A percentile compares a stretch with the other conserved stretches of the same genome.
Evolutionary conservation across 495 filamentous ascomycete species (phyloP).

Genomic region (Penicillium samsonianum): DNA sequence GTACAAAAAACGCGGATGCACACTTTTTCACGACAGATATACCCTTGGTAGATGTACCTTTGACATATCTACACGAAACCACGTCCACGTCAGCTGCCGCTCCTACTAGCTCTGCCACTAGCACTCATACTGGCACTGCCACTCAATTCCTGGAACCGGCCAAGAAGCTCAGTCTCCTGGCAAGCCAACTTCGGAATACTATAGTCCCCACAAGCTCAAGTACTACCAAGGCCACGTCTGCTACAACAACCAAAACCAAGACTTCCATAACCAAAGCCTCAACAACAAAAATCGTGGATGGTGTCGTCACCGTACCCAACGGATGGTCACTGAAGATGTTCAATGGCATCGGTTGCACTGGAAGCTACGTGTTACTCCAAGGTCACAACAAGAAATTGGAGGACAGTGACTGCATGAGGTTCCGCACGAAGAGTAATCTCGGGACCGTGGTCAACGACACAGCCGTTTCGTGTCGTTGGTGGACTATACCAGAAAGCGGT

Average conservation of each 20-base stretch:
- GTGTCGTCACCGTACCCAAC: not conserved
- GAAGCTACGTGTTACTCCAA: constrained; percentile 14
- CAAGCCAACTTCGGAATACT: too few relatives aligned
- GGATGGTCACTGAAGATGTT: constrained; percentile 16
- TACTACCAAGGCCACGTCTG: not conserved
- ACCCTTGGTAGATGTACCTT: not conserved
- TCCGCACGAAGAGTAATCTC: not conserved
- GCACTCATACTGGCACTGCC: too few relatives aligned
- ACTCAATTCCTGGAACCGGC: too few relatives aligned
- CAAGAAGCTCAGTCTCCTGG: too few relatives aligned
- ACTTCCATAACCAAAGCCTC: not conserved
- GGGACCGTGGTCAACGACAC: not conserved
- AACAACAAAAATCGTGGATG: not conserved
- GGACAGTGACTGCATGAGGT: constrained; percentile 3
- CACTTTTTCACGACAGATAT: not conserved
- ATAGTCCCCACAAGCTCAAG: not conserved
- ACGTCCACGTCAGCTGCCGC: not conserved
- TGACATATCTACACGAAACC: not conserved
- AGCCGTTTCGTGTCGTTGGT: constrained; percentile 14
- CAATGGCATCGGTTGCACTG: constrained; percentile 2
- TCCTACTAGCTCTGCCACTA: too few relatives aligned
- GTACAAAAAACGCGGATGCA: not conserved
- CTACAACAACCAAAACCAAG: not conserved
- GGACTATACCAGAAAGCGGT: not conserved
- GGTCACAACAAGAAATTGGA: constrained; percentile 5